Conservation (phyloP, 1,139 yeast genomes). For the Hyphopichia khmerensis region DNA sequence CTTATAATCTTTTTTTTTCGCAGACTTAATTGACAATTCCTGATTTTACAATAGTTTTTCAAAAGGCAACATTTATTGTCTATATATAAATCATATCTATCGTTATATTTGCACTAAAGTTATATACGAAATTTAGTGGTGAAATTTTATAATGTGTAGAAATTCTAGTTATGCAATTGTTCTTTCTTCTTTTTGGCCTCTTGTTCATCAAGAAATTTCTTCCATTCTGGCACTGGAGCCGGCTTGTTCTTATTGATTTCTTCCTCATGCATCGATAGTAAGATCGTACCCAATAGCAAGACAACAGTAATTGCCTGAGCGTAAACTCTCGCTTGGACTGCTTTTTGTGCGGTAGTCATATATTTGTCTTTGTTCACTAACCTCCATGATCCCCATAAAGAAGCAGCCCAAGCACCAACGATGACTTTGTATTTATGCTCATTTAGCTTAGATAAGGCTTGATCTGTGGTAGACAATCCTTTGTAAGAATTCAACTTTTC, state of each 20-base stretch:
- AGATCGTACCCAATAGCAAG: conserved; percentile 59
- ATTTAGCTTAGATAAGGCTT: conserved; percentile 39
- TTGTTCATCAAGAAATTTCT: conserved; percentile 20
- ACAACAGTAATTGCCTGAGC: conserved; percentile 80
- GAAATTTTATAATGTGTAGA: too few relatives aligned
- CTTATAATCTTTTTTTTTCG: too few relatives aligned
- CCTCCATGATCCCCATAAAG: conserved; percentile 79
- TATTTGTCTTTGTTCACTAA: conserved; percentile 69
- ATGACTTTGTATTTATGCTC: conserved; percentile 72
- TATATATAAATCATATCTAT: too few relatives aligned
- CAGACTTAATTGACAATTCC: too few relatives aligned
- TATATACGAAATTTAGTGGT: too few relatives aligned
- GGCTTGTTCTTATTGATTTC: conserved; percentile 25
- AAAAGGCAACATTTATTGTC: too few relatives aligned
- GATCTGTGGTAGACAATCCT: conserved; percentile 38
- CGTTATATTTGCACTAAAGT: too few relatives aligned
- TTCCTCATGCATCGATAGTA: conserved; percentile 58
- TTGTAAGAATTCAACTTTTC: conserved; percentile 48
- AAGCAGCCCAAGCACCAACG: conserved; percentile 82
- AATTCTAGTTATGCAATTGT: background rate
- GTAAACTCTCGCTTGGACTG: conserved; percentile 89
- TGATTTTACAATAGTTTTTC: too few relatives aligned
- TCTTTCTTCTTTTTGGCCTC: background rate
- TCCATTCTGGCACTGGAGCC: conserved; percentile 38
- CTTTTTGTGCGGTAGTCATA: conserved; percentile 75